These are phyloP conservation scores for Malassezia nana DNA, from an alignment of 1,284 basidiomycete species.

Conservation along the genomic window DNA sequence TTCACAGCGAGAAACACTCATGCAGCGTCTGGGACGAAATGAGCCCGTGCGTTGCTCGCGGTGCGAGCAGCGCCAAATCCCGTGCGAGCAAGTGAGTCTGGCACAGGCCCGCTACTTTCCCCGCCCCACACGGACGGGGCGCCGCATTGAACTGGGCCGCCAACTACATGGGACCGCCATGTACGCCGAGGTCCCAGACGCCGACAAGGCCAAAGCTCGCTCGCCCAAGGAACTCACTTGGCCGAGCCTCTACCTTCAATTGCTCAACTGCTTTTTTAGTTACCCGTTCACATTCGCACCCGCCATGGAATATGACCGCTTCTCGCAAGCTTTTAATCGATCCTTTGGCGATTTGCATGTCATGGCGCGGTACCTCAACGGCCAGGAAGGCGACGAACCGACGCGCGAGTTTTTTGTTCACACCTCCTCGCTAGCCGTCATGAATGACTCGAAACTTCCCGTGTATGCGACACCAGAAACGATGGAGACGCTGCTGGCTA, in stretches of 20 bases:
- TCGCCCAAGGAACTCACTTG: slow-evolving; percentile 3
- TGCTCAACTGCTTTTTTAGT: slow-evolving; percentile 39
- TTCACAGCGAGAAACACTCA: slow-evolving; percentile 20
- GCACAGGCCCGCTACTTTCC: slow-evolving; percentile 35
- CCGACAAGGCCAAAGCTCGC: background rate
- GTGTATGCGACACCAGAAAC: slow-evolving; percentile 19
- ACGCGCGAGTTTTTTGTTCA: background rate
- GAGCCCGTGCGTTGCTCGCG: slow-evolving; percentile 29
- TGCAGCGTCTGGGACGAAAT: slow-evolving; percentile 5
- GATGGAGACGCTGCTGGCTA: slow-evolving; percentile 32
- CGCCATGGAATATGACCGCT: slow-evolving; percentile 34
- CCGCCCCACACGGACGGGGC: slow-evolving; percentile 39
- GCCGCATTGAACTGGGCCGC: slow-evolving; percentile 44
- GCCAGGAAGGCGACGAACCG: slow-evolving; percentile 23
- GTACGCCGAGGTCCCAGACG: background rate
- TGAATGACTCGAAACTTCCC: slow-evolving; percentile 2
- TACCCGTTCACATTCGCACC: slow-evolving; percentile 38
- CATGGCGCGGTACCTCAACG: slow-evolving; percentile 42
- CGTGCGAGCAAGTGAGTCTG: slow-evolving; percentile 33
- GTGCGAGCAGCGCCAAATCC: slow-evolving; percentile 29
- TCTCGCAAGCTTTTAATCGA: slow-evolving; percentile 34
- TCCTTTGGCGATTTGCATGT: slow-evolving; percentile 33
- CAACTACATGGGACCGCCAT: slow-evolving; percentile 32
- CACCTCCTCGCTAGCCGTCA: background rate
- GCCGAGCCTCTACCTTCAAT: slow-evolving; percentile 12